Percentiles rank a stretch among this genome's conserved stretches.
phyloP scores from a whole-genome alignment of 1,284 basidiomycete genomes.

The Sanghuangporus sanghuang region DNA sequence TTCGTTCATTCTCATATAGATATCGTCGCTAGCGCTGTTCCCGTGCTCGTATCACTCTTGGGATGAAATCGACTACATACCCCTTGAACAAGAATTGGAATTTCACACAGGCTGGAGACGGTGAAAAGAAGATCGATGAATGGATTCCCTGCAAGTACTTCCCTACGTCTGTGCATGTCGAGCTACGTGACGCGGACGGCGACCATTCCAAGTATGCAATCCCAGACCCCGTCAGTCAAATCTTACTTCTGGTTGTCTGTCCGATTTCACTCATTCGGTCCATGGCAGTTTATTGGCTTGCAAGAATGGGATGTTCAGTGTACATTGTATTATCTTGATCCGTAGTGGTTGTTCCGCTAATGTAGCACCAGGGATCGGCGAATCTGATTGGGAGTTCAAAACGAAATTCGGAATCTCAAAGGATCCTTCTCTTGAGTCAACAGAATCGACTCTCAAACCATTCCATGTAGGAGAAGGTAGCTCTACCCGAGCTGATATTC shows the following conservation, averaged over 20 bases:
- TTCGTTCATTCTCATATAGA: background rate
- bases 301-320: constrained; percentile 90
- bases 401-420: constrained; percentile 54
- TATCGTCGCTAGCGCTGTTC: background rate
- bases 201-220: constrained; percentile 46
- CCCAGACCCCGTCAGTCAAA: constrained; percentile 65
- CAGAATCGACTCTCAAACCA: background rate
- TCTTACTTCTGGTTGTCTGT: background rate
- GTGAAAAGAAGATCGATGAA: constrained; percentile 54
- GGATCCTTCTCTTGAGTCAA: constrained; percentile 33
- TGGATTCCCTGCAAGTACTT: constrained; percentile 60
- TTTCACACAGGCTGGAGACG: constrained; percentile 65
- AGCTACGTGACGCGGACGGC: constrained; percentile 49
- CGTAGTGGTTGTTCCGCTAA: background rate
- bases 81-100: constrained; percentile 45
- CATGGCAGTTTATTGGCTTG: constrained; percentile 58
- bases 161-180: constrained; percentile 83
- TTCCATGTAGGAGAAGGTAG: background rate
- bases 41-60: background rate
- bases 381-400: constrained; percentile 82
- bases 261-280: background rate
- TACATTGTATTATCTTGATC: constrained; percentile 28
- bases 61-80: constrained; percentile 14
- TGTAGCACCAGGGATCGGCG: constrained; percentile 68
- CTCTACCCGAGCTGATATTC: constrained; percentile 46